A percentile compares a stretch with the other conserved stretches of the same genome.
Evolutionary conservation across 2,329 filamentous ascomycete genomes (phyloP).

Genomic region (Endoconidiophora laricicola): DNA sequence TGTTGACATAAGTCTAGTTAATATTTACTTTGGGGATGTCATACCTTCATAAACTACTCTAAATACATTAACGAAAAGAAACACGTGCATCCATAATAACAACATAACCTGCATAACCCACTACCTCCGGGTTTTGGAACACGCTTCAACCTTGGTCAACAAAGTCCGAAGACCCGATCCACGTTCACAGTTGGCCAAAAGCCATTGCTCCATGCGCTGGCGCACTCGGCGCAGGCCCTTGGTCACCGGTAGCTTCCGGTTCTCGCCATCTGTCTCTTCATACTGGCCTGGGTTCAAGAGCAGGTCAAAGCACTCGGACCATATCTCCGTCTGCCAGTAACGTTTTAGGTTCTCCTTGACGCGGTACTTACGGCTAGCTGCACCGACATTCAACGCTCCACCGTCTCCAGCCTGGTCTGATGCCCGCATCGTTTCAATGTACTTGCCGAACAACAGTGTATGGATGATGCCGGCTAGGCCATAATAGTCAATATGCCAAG

Average conservation of each 20-base stretch:
- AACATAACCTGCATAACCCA: neutral
- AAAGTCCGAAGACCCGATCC: conserved; percentile 57
- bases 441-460: conserved; percentile 79
- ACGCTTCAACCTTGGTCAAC: conserved; percentile 45
- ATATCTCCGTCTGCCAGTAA: conserved; percentile 93
- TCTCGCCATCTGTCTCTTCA: conserved; percentile 34
- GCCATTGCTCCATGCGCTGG: conserved; percentile 69
- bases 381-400: conserved; percentile 29
- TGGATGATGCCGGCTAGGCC: conserved; percentile 81
- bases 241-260: conserved; percentile 52
- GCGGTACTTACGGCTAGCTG: conserved; percentile 51
- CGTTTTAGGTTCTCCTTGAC: conserved; percentile 74
- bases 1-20: neutral
- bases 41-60: too few relatives aligned
- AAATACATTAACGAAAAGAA: too few relatives aligned
- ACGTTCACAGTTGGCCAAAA: conserved; percentile 67
- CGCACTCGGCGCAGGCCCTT: conserved; percentile 51
- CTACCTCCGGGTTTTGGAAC: conserved; percentile 22
- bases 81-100: neutral
- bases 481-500: conserved; percentile 93
- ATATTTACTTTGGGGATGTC: too few relatives aligned
- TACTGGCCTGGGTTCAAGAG: conserved; percentile 65
- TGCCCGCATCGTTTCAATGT: conserved; percentile 62
- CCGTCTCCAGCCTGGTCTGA: conserved; percentile 34
- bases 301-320: conserved; percentile 67